Percentiles rank a stretch among this genome's conserved stretches.
These are phyloP conservation scores for Clitopilus passeckerianus DNA, from an alignment of 768 basidiomycete species.

Conservation along the genomic window DNA sequence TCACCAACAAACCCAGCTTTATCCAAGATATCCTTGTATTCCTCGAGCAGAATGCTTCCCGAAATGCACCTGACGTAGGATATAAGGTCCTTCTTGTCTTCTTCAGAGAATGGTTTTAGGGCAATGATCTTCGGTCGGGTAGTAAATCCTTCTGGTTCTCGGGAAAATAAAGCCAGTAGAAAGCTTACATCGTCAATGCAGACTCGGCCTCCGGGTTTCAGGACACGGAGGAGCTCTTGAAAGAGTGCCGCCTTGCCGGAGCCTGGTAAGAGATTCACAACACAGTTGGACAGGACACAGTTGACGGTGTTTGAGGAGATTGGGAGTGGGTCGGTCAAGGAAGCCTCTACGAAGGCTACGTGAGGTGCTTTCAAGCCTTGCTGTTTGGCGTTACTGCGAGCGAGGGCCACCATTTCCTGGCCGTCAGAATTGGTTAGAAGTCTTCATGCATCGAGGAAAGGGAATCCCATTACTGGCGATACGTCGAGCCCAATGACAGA, in stretches of 20 bases:
- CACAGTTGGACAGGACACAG: constrained; percentile 55
- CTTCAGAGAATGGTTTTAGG: constrained; percentile 34
- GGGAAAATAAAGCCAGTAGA: not conserved
- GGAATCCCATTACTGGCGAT: constrained; percentile 30
- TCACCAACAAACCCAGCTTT: constrained; percentile 38
- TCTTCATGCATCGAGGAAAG: not conserved
- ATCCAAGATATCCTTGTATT: constrained; percentile 31
- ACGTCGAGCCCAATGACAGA: constrained; percentile 51
- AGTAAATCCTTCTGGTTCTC: not conserved
- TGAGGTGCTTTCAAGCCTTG: constrained; percentile 40
- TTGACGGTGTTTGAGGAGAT: constrained; percentile 44
- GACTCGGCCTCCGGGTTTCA: constrained; percentile 55
- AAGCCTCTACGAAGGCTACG: constrained; percentile 42
- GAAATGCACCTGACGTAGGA: constrained; percentile 41
- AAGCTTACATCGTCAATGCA: constrained; percentile 44
- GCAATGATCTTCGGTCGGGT: constrained; percentile 35
- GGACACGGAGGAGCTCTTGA: constrained; percentile 41
- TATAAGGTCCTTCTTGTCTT: constrained; percentile 33
- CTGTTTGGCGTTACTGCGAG: constrained; percentile 38
- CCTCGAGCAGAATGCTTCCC: constrained; percentile 34
- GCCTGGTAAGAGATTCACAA: constrained; percentile 43
- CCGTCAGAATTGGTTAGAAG: not conserved
- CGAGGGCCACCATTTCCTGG: constrained; percentile 49
- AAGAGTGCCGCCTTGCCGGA: constrained; percentile 36
- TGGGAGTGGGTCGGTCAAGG: constrained; percentile 39